Conservation (phyloP, 75 land plant species). For the Ceratopteris richardii region DNA sequence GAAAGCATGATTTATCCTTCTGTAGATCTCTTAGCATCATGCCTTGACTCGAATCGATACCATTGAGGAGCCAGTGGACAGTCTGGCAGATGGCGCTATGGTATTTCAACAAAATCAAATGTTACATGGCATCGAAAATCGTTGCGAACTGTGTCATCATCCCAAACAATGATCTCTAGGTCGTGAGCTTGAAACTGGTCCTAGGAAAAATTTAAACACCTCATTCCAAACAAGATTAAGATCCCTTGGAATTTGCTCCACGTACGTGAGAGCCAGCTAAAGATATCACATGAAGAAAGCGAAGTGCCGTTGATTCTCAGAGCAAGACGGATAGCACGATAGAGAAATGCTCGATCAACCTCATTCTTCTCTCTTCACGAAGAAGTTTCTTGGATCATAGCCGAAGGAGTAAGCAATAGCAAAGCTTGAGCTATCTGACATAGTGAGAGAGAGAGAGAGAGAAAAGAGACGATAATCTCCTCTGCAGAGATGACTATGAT, state of each 20-base stretch:
- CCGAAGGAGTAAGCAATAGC: too few species aligned
- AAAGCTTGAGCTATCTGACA: too few species aligned
- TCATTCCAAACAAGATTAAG: conserved; percentile 74
- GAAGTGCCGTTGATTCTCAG: too few species aligned
- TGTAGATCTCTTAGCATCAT: conserved; percentile 11
- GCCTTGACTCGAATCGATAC: conserved; percentile 45
- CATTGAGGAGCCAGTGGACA: conserved; percentile 72
- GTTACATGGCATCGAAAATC: conserved; percentile 50
- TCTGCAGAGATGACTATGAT: too few species aligned
- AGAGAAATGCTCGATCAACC: too few species aligned
- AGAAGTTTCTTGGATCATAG: too few species aligned
- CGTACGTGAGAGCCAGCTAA: too few species aligned
- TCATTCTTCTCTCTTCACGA: too few species aligned
- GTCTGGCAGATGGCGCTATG: conserved; percentile 55
- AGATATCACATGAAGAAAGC: too few species aligned
- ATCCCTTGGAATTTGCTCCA: conserved; percentile 39
- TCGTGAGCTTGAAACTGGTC: conserved; percentile 35
- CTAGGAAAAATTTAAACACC: conserved; percentile 42
- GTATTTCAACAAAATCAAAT: conserved; percentile 46
- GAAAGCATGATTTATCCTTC: conserved; percentile 66
- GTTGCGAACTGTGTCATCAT: conserved; percentile 48
- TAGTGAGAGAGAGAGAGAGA: too few species aligned
- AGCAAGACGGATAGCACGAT: too few species aligned
- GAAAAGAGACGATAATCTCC: too few species aligned
- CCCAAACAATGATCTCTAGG: conserved; percentile 56